Evolutionary conservation across 2,329 filamentous ascomycete species (phyloP), one percentile per base, ranked within the genome.

Genomic region (Xylaria sp.): DNA sequence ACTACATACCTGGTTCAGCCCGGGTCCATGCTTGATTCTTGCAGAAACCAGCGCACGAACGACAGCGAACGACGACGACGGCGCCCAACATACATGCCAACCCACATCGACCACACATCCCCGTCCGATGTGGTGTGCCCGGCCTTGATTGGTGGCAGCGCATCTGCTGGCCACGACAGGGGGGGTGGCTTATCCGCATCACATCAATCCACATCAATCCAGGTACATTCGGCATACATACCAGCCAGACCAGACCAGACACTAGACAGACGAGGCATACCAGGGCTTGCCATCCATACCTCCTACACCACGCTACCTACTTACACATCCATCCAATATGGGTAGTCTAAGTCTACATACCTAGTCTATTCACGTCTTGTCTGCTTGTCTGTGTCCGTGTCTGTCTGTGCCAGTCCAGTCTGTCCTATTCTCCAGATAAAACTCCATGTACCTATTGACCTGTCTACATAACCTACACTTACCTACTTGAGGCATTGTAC

Each of bases 111-210:
- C 65, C 65, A 61, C 61, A 47, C 48, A 61, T 65, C 65, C 66
- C 56, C 55, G 60, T 71, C 61, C 32, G 21, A 59, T 67, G 70
- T 54, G 58, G 65, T 67, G 63, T 68, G 59, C 60, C 45, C 47
- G 45, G 45, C 32, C 27, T 21, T 66, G 63, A 67, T 70, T 70
- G 70, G 65, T 45, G 47, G 47, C 58, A 54, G 53, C 42, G 39
- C 62, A 54, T 70, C 68, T 70, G 70, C 65, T 72, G 68, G 70
- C 70, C 68, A 67, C 68, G 68, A 69, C 66, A 64, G 53, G 66
- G 65, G 68, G 61, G 39, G 14, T 45, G 45, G 62, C 61, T 57
- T 51, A 61, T 68, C 61, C 57, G 50, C 66, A 65, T 54, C 60
- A 30, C 58, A 56, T 59, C 58, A 27, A 51, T 27, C 61, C 53